Base-by-base conservation (phyloP, 2,329 filamentous ascomycete species). In the Incumbomyces delicatus region DNA sequence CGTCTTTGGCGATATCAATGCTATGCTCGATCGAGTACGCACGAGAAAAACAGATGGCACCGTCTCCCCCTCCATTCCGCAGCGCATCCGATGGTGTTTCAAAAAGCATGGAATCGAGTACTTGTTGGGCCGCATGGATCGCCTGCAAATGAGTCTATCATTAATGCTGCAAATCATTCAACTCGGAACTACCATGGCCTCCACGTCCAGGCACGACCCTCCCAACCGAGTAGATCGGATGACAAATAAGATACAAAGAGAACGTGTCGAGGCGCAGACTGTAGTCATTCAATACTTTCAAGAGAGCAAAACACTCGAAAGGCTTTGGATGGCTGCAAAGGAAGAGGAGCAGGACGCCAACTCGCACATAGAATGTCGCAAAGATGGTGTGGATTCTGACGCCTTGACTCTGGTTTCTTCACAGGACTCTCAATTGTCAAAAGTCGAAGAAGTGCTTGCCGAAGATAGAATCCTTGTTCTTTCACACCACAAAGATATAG, bases 221-320 rank as follows among this genome's bases (percentile, higher is more conserved):
- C 52, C 44, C 18, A 50, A 51, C 41, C 46, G 52, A 22, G 53
- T 53, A 46, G 29, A 49, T 16, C n/a, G 51, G 42, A 52, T 60
- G 37, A 59, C 63, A 2, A 62, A 66, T 40, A 48, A 55, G 12
- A 59, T 66, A 46, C 60, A 59, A 8, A 64, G 67, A 53, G 66
- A 68, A 44, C 63, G 66, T 44, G 63, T 61, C 2, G 66, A 68
- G 46, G 60, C 60, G 3, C 66, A 69, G 49, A 69, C 67, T 42
- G 65, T 67, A 57, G 57, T 69, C n/a, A 63, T 69, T 34, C 59
- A 67, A n/a, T 59, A 65, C 34, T 66, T 67, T 48, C 68, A 64
- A 62, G 62, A 66, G 6, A 54, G 61, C 43, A 65, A 61, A 38
- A 59, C 60, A n/a, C 55, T 67, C 14, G 61, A 65, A 45, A 51